phyloP scores from a whole-genome alignment of 83 land plant species.

The Larix sibirica region DNA sequence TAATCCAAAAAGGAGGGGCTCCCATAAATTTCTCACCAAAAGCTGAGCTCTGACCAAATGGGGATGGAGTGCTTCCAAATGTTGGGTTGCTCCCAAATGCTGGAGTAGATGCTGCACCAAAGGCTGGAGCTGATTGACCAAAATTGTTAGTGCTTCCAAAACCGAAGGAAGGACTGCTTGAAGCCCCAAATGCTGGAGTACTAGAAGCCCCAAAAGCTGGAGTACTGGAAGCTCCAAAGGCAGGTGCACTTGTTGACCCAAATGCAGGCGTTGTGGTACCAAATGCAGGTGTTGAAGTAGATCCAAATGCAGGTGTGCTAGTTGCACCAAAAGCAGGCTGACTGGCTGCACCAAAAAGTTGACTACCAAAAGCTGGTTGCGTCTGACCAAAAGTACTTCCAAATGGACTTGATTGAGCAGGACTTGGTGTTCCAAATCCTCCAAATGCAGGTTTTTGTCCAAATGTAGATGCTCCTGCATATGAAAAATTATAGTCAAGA shows the following conservation, averaged over 20 bases:
- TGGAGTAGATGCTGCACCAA: conserved; percentile 64
- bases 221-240: conserved; percentile 52
- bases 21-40: conserved; percentile 42
- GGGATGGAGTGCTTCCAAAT: conserved; percentile 45
- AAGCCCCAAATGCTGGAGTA: conserved; percentile 57
- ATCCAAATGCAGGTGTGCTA: conserved; percentile 65
- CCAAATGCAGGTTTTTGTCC: conserved; percentile 84
- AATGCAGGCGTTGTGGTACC: conserved; percentile 45
- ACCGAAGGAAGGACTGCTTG: conserved; percentile 64
- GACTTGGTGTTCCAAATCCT: conserved; percentile 59
- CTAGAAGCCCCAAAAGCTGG: conserved; percentile 50
- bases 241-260: conserved; percentile 55
- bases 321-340: conserved; percentile 64
- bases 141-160: conserved; percentile 60
- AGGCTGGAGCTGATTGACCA: conserved; percentile 38
- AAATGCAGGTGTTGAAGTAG: conserved; percentile 69
- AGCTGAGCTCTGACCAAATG: conserved; percentile 70
- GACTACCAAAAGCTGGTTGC: conserved; percentile 64
- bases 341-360: conserved; percentile 41
- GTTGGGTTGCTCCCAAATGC: conserved; percentile 75
- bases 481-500: background rate
- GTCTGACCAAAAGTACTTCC: conserved; percentile 55
- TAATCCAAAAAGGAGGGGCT: conserved; percentile 4
- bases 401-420: conserved; percentile 73
- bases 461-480: conserved; percentile 57